phyloP scores from a whole-genome alignment of 2,329 filamentous ascomycete species.

The Macrophomina pseudophaseolina region DNA sequence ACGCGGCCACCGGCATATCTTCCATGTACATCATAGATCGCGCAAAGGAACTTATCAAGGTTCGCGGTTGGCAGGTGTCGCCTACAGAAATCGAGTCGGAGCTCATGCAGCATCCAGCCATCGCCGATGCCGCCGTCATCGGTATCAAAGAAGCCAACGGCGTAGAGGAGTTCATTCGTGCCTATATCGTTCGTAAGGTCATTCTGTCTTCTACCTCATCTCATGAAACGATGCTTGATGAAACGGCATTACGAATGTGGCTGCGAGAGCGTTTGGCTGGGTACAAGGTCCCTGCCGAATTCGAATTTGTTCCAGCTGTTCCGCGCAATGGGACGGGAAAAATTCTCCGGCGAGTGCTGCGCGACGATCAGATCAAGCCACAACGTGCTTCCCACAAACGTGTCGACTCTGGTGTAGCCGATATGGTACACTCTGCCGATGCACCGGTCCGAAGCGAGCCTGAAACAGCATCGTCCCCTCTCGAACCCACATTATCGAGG shows the following conservation, averaged over 20 bases:
- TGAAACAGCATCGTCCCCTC: no score
- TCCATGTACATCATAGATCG: conserved; percentile 46
- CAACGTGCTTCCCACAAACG: background rate
- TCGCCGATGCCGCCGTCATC: conserved; percentile 49
- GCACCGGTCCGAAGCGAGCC: no score
- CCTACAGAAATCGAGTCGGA: conserved; percentile 56
- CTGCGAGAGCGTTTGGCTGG: conserved; percentile 14
- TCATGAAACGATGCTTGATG: background rate
- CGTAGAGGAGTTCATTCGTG: conserved; percentile 40
- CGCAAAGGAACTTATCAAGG: conserved; percentile 53
- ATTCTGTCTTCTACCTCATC: conserved; percentile 20
- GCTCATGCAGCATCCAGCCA: conserved; percentile 48
- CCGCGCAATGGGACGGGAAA: conserved; percentile 25
- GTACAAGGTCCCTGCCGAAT: conserved; percentile 24
- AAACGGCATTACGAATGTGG: background rate
- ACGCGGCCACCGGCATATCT: conserved; percentile 1
- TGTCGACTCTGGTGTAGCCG: background rate
- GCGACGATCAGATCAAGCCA: background rate
- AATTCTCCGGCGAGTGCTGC: conserved; percentile 22
- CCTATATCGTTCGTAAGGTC: conserved; percentile 40
- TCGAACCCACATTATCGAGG: no score
- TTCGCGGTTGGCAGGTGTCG: conserved; percentile 57
- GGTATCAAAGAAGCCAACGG: conserved; percentile 36
- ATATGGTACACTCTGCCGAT: background rate
- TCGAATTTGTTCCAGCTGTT: background rate